Conservation (phyloP, 1,139 yeast species). For the Candida freyschussii region DNA sequence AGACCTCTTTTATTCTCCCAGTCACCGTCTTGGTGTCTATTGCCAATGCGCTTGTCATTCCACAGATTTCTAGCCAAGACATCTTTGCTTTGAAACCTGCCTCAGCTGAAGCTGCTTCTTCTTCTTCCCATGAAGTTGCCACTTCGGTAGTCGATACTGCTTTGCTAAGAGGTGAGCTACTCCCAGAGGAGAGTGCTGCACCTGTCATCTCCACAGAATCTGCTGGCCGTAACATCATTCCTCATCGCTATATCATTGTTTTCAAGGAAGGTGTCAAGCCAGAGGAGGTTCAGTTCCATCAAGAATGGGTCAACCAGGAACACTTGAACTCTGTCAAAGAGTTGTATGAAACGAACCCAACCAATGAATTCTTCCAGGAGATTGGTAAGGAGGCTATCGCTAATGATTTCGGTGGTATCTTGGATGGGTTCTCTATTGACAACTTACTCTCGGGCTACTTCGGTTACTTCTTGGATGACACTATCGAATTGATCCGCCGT, state of each 20-base stretch:
- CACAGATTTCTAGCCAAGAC: conserved; percentile 33
- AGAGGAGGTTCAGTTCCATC: conserved; percentile 56
- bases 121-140: conserved; percentile 12
- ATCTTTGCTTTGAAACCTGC: conserved; percentile 18
- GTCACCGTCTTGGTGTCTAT: conserved; percentile 49
- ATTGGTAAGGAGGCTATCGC: conserved; percentile 19
- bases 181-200: conserved; percentile 31
- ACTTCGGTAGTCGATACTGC: conserved; percentile 24
- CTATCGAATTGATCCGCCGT: conserved; percentile 64
- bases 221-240: conserved; percentile 47
- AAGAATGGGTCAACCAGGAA: conserved; percentile 46
- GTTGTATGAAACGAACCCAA: conserved; percentile 22
- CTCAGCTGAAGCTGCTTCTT: conserved; percentile 7
- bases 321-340: conserved; percentile 26
- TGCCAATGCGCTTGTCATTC: conserved; percentile 64
- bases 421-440: conserved; percentile 60
- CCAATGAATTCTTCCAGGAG: conserved; percentile 20
- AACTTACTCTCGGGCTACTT: conserved; percentile 56
- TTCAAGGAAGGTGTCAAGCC: conserved; percentile 57
- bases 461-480: conserved; percentile 70
- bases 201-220: conserved; percentile 37
- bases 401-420: conserved; percentile 48
- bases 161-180: conserved; percentile 17
- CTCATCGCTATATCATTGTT: conserved; percentile 74
- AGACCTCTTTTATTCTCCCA: conserved; percentile 31